Evolutionary conservation across 1,139 yeast genomes (phyloP), one percentile per base, ranked within the genome.

Genomic region (Candida neerlandica): DNA sequence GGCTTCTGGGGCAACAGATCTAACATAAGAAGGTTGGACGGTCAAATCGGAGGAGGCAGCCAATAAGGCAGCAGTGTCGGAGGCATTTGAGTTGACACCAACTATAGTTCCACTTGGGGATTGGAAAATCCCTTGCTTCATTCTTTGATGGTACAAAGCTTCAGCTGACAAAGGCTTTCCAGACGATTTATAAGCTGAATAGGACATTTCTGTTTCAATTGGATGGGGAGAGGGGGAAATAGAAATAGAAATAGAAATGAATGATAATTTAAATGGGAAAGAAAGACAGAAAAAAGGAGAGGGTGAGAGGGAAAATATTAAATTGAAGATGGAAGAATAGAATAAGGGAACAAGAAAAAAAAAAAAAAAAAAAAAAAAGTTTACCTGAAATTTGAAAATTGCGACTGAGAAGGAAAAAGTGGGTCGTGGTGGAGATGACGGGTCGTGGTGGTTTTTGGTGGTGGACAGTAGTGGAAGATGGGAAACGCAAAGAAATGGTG

Each of bases 131-230:
- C 96, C 96, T 61, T 85, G 86, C 61, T 81, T 87, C 63, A 86
- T 70, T 61, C 86, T 86, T 55, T 90, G 92, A 58, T 84, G 86
- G 70, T 89, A 89, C 49, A 85, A 67, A 3, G 96, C 96, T 63
- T 85, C 89, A 56, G 80, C 82, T 41, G 89, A 83, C 53, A 86
- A 73, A 14, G 89, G 90, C 60, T 82, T 82, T 16, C 89, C 91
- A 55, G 81, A 75, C 48, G 81, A 73, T 66, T 85, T 89, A 64
- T 86, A 86, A 45, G 81, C 84, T 14, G 83, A 75, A 49, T 68
- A 66, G 43, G 76, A 67, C 77, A 72, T 71, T 2, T 16, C 21
- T 11, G 16, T 14, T 23, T 43, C 40, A 32, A 32, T 30, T 33
- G 29, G 41, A 30, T 38, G 32, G 21, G 26, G 26, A 35, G 18